Conservation (phyloP, 2,329 filamentous ascomycete species). For the Aspergillus amoenus region DNA sequence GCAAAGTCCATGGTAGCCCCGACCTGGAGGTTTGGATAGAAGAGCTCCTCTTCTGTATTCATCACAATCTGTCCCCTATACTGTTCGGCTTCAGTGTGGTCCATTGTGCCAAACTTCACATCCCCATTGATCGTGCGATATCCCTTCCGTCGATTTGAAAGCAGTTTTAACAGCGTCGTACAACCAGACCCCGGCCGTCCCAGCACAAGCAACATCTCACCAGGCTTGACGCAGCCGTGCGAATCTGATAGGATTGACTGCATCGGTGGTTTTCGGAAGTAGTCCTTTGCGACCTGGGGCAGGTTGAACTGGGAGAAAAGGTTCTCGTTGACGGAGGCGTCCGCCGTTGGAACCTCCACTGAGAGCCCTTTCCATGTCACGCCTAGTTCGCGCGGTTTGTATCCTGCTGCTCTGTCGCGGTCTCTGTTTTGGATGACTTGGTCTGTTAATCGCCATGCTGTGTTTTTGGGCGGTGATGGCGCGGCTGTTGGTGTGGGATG, state of each 20-base stretch:
- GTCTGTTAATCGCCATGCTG: not conserved
- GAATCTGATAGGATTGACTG: not conserved
- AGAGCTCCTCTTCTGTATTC: constrained; percentile 54
- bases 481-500: not conserved
- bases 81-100: constrained; percentile 39
- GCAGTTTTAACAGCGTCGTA: constrained; percentile 56
- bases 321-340: not conserved
- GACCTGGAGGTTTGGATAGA: constrained; percentile 52
- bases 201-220: not conserved
- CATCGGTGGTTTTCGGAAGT: not conserved
- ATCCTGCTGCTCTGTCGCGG: constrained; percentile 32
- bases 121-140: constrained; percentile 60
- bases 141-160: constrained; percentile 62
- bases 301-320: not conserved
- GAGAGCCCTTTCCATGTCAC: constrained; percentile 28
- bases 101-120: constrained; percentile 54
- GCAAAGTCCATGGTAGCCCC: constrained; percentile 51
- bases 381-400: not conserved
- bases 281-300: not conserved
- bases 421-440: not conserved
- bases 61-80: constrained; percentile 59
- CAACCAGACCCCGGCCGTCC: not conserved
- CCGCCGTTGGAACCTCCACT: not conserved
- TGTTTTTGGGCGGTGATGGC: not conserved
- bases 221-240: not conserved